These are phyloP conservation scores for Rhizopus stolonifer DNA, from an alignment of 371 early-diverging fungal genomes.

Conservation along the genomic window DNA sequence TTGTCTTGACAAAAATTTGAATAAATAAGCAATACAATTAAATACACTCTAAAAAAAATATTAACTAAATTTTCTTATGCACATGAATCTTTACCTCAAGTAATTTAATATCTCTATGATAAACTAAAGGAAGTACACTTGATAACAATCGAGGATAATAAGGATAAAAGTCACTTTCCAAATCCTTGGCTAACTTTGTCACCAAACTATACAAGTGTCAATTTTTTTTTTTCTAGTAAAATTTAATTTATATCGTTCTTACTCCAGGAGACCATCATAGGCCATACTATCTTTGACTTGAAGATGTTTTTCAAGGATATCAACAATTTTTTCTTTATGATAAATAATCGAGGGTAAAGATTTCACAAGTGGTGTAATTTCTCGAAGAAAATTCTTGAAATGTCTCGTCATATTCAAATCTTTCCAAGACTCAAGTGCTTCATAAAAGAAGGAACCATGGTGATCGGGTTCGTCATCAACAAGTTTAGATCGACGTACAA, in stretches of 20 bases:
- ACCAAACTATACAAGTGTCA: constrained; percentile 53
- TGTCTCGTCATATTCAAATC: constrained; percentile 87
- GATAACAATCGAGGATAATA: constrained; percentile 67
- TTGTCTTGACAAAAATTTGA: constrained; percentile 81
- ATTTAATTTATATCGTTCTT: constrained; percentile 21
- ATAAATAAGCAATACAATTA: constrained; percentile 85
- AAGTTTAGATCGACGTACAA: constrained; percentile 49
- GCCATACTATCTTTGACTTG: constrained; percentile 61
- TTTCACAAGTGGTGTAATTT: constrained; percentile 64
- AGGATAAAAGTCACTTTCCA: constrained; percentile 89
- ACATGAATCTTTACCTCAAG: constrained; percentile 79
- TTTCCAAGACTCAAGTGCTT: constrained; percentile 73
- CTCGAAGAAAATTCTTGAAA: constrained; percentile 68
- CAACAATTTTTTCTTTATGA: constrained; percentile 80
- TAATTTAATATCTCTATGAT: constrained; percentile 64
- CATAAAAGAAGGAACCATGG: constrained; percentile 81
- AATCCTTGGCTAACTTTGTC: constrained; percentile 82
- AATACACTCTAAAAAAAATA: constrained; percentile 64
- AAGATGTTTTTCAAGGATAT: constrained; percentile 65
- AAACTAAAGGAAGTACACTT: constrained; percentile 64
- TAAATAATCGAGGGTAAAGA: constrained; percentile 85
- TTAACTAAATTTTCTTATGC: background rate
- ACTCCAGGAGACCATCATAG: constrained; percentile 77
- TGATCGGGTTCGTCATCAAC: constrained; percentile 65
- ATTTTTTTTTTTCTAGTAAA: background rate